These are phyloP conservation scores for Thalassiosira allenii DNA, from an alignment of 352 stramenopile species.

Conservation along the genomic window DNA sequence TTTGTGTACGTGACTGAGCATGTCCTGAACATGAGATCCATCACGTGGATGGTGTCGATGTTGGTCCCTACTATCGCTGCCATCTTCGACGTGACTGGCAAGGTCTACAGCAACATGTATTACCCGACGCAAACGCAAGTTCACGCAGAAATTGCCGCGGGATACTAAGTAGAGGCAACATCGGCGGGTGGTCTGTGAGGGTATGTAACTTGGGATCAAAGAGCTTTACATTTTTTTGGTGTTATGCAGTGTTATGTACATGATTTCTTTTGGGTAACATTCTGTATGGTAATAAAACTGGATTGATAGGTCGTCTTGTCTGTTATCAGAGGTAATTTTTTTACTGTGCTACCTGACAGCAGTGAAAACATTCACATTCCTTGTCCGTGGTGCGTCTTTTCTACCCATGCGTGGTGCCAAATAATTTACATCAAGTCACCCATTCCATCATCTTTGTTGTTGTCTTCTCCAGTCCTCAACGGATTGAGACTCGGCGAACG, in stretches of 20 bases:
- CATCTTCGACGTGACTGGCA: constrained; percentile 79
- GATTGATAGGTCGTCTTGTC: no score
- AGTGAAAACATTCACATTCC: not conserved
- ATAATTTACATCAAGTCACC: no score
- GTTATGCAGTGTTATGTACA: not conserved
- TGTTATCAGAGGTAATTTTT: no score
- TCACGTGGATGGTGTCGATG: constrained; percentile 79
- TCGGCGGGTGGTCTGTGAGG: no score
- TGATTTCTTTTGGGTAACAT: no score
- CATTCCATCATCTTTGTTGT: constrained; percentile 11
- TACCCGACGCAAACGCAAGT: constrained; percentile 87
- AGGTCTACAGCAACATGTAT: constrained; percentile 84
- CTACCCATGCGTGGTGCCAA: no score
- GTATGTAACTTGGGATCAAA: not conserved
- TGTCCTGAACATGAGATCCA: constrained; percentile 72
- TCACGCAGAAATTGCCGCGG: constrained; percentile 78
- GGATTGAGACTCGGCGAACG: not conserved
- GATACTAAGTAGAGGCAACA: not conserved
- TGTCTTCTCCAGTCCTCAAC: constrained; percentile 9
- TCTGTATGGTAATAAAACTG: no score
- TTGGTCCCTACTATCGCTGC: constrained; percentile 75
- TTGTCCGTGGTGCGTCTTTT: no score
- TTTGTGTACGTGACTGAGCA: constrained; percentile 73
- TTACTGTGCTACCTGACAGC: no score
- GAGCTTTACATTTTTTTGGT: constrained; percentile 1